Conservation (phyloP, 495 filamentous ascomycete genomes). For the Neurospora sp. region DNA sequence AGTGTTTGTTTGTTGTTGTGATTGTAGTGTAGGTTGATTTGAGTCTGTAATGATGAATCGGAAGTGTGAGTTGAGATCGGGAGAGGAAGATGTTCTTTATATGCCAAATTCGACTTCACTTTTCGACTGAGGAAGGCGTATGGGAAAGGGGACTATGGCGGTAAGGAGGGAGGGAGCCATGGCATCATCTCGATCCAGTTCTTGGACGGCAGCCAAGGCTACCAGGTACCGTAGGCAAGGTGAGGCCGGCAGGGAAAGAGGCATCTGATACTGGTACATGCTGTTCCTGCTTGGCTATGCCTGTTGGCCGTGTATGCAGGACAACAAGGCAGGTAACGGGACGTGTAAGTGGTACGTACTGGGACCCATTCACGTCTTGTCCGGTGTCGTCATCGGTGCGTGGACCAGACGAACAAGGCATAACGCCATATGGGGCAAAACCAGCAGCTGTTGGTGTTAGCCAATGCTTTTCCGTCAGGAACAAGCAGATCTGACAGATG, state of each 20-base stretch:
- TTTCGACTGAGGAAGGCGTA: not conserved
- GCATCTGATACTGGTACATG: not conserved
- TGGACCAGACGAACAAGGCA: not conserved
- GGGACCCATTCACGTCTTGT: too few species aligned
- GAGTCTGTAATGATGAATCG: not conserved
- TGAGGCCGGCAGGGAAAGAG: not conserved
- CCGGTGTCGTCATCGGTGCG: not conserved
- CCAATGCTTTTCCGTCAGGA: not conserved
- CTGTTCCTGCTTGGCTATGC: not conserved
- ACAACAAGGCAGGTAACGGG: not conserved
- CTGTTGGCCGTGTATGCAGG: not conserved
- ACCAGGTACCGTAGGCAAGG: not conserved
- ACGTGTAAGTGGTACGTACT: not conserved
- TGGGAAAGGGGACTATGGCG: not conserved
- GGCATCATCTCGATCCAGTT: not conserved
- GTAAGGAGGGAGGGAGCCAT: not conserved
- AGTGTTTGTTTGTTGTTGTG: conserved; percentile 3
- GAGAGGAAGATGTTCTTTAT: not conserved
- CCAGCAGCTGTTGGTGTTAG: not conserved
- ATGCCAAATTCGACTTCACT: not conserved
- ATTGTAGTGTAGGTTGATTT: not conserved
- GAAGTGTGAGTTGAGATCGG: not conserved
- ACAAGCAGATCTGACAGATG: not conserved
- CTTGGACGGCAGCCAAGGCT: not conserved
- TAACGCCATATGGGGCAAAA: not conserved